Percentiles rank a stretch among this genome's conserved stretches.
Conservation (phyloP, 1,284 basidiomycete genomes). For the Cronartium quercuum region DNA sequence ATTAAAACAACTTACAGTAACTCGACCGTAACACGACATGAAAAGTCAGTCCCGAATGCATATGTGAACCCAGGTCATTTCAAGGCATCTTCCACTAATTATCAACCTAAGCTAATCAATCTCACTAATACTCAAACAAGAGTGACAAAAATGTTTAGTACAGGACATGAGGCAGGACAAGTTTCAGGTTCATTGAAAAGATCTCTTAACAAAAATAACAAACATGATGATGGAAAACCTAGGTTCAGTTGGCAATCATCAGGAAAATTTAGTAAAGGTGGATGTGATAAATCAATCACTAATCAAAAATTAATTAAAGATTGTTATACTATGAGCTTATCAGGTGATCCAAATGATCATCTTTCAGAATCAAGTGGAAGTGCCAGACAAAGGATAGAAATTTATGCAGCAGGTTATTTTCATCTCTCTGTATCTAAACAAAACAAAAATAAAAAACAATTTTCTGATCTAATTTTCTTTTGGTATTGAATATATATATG, state of each 20-base stretch:
- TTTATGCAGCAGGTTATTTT: not conserved
- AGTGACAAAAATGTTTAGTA: not conserved
- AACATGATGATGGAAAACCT: too few species aligned
- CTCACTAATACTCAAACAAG: not conserved
- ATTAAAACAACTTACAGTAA: too few species aligned
- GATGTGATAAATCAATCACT: not conserved
- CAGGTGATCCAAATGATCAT: not conserved
- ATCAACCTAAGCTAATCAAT: not conserved
- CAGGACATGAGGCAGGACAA: not conserved
- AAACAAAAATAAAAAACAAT: not conserved
- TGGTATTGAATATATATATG: not conserved
- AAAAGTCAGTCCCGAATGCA: too few species aligned
- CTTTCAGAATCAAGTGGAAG: not conserved
- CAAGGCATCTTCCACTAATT: not conserved
- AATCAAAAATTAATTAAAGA: not conserved
- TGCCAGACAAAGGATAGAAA: not conserved
- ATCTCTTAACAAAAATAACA: not conserved
- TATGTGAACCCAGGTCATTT: not conserved
- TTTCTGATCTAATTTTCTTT: not conserved
- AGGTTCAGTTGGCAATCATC: not conserved
- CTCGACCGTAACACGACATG: too few species aligned
- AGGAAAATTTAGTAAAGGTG: not conserved
- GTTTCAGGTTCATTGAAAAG: not conserved
- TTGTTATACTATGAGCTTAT: constrained; percentile 3
- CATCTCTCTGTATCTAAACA: not conserved